Conservation (phyloP, 1,284 basidiomycete species). For the Cystobasidium sp. region DNA sequence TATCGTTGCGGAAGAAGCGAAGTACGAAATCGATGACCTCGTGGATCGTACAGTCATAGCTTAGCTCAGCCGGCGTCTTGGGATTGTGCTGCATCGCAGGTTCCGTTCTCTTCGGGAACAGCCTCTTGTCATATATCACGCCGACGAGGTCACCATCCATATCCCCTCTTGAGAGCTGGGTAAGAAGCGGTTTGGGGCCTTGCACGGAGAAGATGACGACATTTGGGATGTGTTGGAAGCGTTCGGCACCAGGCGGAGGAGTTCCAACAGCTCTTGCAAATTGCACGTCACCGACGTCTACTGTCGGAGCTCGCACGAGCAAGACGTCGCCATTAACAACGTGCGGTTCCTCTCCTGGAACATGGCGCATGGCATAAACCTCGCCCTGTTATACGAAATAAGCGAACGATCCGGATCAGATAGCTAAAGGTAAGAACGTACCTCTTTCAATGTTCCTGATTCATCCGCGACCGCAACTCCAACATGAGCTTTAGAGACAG, state of each 20-base stretch:
- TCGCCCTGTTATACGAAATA: constrained; percentile 56
- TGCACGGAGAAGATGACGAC: constrained; percentile 56
- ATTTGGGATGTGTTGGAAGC: constrained; percentile 58
- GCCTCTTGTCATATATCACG: constrained; percentile 61
- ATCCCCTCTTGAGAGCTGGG: constrained; percentile 69
- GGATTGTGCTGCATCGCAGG: constrained; percentile 64
- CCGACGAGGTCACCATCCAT: constrained; percentile 59
- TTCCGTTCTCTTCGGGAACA: constrained; percentile 61
- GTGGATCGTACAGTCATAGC: constrained; percentile 65
- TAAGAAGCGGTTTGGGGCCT: constrained; percentile 63
- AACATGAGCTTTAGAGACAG: constrained; percentile 68
- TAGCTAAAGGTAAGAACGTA: constrained; percentile 55
- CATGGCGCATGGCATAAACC: constrained; percentile 60
- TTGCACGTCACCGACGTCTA: constrained; percentile 71
- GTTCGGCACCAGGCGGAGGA: constrained; percentile 61
- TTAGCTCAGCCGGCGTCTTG: constrained; percentile 61
- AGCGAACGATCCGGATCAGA: background rate
- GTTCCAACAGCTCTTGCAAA: constrained; percentile 66
- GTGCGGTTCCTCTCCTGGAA: constrained; percentile 35
- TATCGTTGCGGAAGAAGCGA: constrained; percentile 46
- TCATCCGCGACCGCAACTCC: constrained; percentile 80
- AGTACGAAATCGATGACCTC: constrained; percentile 75
- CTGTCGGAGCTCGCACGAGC: constrained; percentile 68
- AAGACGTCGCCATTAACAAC: constrained; percentile 66
- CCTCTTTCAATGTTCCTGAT: constrained; percentile 66